Conservation (phyloP, 2,329 filamentous ascomycete species). For the Trichoderma harzianum region DNA sequence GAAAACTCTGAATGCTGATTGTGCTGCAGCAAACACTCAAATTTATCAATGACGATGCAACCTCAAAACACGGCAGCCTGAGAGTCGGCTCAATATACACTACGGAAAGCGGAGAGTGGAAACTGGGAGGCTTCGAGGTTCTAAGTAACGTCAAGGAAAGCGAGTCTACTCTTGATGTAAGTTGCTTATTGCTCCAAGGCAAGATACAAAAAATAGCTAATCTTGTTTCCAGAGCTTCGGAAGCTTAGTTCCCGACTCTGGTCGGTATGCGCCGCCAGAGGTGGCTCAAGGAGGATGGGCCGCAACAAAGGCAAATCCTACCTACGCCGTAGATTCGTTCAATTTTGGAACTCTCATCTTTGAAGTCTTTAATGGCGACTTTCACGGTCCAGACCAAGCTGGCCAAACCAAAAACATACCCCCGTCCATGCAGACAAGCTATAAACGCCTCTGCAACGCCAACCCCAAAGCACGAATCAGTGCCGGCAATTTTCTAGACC, state of each 20-base stretch:
- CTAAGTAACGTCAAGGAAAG: slow-evolving; percentile 95
- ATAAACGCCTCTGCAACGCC: slow-evolving; percentile 81
- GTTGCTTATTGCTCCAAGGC: slow-evolving; percentile 6
- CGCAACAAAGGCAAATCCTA: slow-evolving; percentile 75
- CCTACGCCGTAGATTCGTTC: slow-evolving; percentile 82
- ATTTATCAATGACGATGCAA: slow-evolving; percentile 92
- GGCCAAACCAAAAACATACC: slow-evolving; percentile 84
- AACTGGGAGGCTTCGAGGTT: slow-evolving; percentile 88
- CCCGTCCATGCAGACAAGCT: slow-evolving; percentile 82
- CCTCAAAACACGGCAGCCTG: slow-evolving; percentile 85
- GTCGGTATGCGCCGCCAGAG: slow-evolving; percentile 82
- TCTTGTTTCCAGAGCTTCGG: slow-evolving; percentile 66
- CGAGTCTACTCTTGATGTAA: slow-evolving; percentile 82
- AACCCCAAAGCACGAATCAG: slow-evolving; percentile 88
- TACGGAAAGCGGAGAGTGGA: slow-evolving; percentile 97
- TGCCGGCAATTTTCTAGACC: slow-evolving; percentile 81
- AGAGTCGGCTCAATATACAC: slow-evolving; percentile 86
- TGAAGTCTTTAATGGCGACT: slow-evolving; percentile 88
- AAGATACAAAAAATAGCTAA: background rate
- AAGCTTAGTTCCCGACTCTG: slow-evolving; percentile 79
- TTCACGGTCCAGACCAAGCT: slow-evolving; percentile 71
- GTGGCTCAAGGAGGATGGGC: slow-evolving; percentile 88
- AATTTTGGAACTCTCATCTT: slow-evolving; percentile 79
- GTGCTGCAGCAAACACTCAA: slow-evolving; percentile 74
- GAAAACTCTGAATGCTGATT: slow-evolving; percentile 22